Evolutionary conservation across 257 asterid genomes (phyloP).

Genomic region (Ophiorrhiza pumila): DNA sequence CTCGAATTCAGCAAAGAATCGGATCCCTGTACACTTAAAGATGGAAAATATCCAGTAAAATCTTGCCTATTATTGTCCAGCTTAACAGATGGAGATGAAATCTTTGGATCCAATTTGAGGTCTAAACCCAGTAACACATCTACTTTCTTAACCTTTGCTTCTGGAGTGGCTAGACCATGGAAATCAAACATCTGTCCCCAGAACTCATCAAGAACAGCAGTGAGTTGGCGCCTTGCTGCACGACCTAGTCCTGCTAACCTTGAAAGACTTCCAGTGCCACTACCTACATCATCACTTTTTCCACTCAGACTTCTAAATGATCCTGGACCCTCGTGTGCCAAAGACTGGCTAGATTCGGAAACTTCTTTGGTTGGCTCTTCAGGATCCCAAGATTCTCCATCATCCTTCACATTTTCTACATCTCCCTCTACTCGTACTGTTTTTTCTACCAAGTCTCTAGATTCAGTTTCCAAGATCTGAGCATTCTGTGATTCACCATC

Average conservation of each 20-base stretch:
- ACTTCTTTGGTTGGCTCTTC: slow-evolving; percentile 51
- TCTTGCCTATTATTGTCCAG: slow-evolving; percentile 48
- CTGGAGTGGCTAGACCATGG: slow-evolving; percentile 65
- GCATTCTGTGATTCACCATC: slow-evolving; percentile 36
- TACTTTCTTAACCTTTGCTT: slow-evolving; percentile 72
- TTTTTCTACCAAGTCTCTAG: slow-evolving; percentile 45
- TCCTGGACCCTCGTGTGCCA: slow-evolving; percentile 68
- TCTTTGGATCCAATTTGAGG: slow-evolving; percentile 43
- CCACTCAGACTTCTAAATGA: slow-evolving; percentile 72
- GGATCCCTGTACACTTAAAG: slow-evolving; percentile 50
- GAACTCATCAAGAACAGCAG: slow-evolving; percentile 68
- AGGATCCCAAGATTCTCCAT: slow-evolving; percentile 54
- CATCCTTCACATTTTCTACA: slow-evolving; percentile 45
- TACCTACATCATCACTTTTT: slow-evolving; percentile 69
- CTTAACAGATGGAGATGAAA: slow-evolving; percentile 51
- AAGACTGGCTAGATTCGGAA: slow-evolving; percentile 44
- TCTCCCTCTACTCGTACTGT: slow-evolving; percentile 41
- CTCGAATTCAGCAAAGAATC: slow-evolving; percentile 47
- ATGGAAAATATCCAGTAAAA: slow-evolving; percentile 45
- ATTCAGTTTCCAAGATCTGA: slow-evolving; percentile 23
- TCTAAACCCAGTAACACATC: slow-evolving; percentile 64
- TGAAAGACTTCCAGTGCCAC: slow-evolving; percentile 87
- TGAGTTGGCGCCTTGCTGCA: slow-evolving; percentile 84
- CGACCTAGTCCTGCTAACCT: slow-evolving; percentile 91
- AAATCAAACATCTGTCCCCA: slow-evolving; percentile 95